These are phyloP conservation scores for Xanthoparmelia taractica DNA, from an alignment of 495 filamentous ascomycete species.

Conservation along the genomic window DNA sequence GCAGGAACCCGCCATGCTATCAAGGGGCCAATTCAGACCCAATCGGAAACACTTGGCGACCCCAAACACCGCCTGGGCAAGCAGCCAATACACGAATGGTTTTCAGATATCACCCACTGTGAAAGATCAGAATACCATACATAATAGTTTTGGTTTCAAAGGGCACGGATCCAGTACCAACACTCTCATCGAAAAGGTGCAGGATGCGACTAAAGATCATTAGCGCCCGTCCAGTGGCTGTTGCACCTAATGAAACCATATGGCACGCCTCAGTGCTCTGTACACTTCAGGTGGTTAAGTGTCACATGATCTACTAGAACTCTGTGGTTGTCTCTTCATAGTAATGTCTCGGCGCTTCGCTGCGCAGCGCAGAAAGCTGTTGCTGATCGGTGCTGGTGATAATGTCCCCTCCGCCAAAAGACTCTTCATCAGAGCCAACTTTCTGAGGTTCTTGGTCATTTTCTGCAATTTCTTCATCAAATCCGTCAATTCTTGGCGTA, in stretches of 20 bases:
- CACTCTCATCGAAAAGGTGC: neutral
- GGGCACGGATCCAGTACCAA: neutral
- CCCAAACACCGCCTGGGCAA: neutral
- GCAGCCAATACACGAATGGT: neutral
- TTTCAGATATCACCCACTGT: neutral
- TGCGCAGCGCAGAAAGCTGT: conserved; percentile 4
- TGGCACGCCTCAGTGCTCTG: neutral
- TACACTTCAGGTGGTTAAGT: neutral
- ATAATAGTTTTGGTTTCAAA: neutral
- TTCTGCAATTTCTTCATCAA: neutral
- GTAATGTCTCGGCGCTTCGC: neutral
- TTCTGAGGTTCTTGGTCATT: neutral
- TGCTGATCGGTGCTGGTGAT: conserved; percentile 23
- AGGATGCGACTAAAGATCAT: neutral
- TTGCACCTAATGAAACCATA: neutral
- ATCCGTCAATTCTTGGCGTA: neutral
- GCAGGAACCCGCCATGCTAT: neutral
- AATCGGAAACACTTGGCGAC: conserved; percentile 1
- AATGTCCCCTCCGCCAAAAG: conserved; percentile 20
- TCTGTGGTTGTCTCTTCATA: conserved; percentile 14
- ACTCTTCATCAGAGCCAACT: conserved; percentile 14
- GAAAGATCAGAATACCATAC: neutral
- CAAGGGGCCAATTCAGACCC: neutral
- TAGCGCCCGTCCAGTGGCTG: neutral
- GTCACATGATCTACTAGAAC: neutral